Evolutionary conservation across 164 flowering plant species (phyloP).

Genomic region (Vitis cinerea): DNA sequence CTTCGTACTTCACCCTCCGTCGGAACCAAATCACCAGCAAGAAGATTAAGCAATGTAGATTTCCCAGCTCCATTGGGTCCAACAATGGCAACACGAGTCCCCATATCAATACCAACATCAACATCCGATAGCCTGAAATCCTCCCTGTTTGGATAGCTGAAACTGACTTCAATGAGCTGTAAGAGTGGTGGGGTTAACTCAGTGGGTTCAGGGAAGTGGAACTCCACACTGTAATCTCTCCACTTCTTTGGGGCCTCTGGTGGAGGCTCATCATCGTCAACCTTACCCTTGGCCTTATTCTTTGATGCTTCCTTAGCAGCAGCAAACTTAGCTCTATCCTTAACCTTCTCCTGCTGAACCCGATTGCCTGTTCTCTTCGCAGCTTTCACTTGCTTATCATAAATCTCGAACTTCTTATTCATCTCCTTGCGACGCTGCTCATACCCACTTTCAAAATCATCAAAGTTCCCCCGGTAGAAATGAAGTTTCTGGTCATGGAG

Average conservation of each 20-base stretch:
- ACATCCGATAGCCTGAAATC: slow-evolving; percentile 72
- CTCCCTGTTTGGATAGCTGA: slow-evolving; percentile 62
- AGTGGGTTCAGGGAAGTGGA: slow-evolving; percentile 85
- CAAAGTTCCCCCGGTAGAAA: slow-evolving; percentile 71
- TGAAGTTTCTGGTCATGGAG: slow-evolving; percentile 77
- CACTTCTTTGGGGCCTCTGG: slow-evolving; percentile 75
- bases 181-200: slow-evolving; percentile 78
- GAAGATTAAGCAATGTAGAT: slow-evolving; percentile 74
- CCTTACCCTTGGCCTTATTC: slow-evolving; percentile 60
- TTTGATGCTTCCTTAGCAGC: slow-evolving; percentile 72
- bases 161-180: slow-evolving; percentile 78
- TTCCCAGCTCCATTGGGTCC: slow-evolving; percentile 95
- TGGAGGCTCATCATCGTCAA: slow-evolving; percentile 59
- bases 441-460: slow-evolving; percentile 74
- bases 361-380: slow-evolving; percentile 71
- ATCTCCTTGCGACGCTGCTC: slow-evolving; percentile 77
- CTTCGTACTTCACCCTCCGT: slow-evolving; percentile 75
- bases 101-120: slow-evolving; percentile 90
- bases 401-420: slow-evolving; percentile 68
- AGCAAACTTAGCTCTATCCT: slow-evolving; percentile 62
- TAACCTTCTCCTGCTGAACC: slow-evolving; percentile 73
- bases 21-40: slow-evolving; percentile 81
- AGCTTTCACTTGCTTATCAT: slow-evolving; percentile 73
- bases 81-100: slow-evolving; percentile 77
- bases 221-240: slow-evolving; percentile 76